Evolutionary conservation across 2,329 filamentous ascomycete genomes (phyloP).

Genomic region (Biscogniauxia sp.): DNA sequence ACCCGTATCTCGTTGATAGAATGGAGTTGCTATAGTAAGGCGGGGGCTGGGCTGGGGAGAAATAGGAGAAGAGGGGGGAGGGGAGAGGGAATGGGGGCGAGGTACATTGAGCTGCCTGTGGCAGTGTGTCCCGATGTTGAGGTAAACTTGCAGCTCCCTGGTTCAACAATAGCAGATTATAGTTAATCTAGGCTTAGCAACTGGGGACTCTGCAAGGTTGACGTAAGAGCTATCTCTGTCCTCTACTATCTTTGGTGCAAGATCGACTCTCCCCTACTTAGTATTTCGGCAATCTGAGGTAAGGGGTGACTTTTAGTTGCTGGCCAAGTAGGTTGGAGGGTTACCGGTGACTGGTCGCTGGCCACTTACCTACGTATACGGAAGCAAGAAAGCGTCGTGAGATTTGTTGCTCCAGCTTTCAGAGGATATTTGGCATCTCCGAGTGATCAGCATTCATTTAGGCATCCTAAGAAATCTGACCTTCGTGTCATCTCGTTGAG

Average conservation of each 20-base stretch:
- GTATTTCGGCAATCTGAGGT: too few species aligned
- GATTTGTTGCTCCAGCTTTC: too few species aligned
- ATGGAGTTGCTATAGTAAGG: neutral
- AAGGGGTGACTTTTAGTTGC: too few species aligned
- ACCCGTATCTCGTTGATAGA: neutral
- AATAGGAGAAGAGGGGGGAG: neutral
- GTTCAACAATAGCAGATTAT: neutral
- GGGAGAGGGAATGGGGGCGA: neutral
- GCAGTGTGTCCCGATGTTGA: neutral
- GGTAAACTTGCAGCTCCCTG: neutral
- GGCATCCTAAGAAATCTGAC: too few species aligned
- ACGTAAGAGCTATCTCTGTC: neutral
- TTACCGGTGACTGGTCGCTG: too few species aligned
- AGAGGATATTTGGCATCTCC: neutral
- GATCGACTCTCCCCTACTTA: too few species aligned
- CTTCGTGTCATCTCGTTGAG: too few species aligned
- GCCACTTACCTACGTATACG: too few species aligned
- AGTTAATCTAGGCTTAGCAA: neutral
- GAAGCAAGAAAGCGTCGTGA: too few species aligned
- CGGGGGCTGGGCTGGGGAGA: neutral
- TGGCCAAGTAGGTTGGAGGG: too few species aligned
- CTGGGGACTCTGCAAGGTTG: neutral
- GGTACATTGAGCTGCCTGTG: neutral
- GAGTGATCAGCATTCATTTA: neutral
- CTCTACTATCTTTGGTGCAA: neutral